These are phyloP conservation scores for Trypanosoma lewisi DNA, from an alignment of 208 protist genomes.

Conservation along the genomic window DNA sequence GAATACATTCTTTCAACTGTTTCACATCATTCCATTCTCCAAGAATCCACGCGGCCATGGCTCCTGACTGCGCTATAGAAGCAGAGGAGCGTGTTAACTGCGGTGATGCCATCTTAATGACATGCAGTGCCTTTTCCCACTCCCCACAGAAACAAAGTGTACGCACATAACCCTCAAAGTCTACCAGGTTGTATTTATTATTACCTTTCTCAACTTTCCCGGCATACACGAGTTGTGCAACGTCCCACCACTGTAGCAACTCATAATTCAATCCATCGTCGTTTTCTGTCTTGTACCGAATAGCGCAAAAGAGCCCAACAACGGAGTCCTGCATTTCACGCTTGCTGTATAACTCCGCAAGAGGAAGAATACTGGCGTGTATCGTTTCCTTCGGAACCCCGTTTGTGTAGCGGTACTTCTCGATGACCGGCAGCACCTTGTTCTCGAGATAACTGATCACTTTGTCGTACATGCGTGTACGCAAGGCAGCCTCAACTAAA, in stretches of 20 bases:
- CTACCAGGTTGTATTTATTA: slow-evolving; percentile 16
- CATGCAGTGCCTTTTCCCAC: slow-evolving; percentile 67
- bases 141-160: slow-evolving; percentile 87
- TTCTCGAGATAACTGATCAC: slow-evolving; percentile 86
- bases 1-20: slow-evolving; percentile 71
- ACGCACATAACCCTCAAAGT: slow-evolving; percentile 79
- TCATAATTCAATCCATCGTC: slow-evolving; percentile 84
- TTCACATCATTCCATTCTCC: slow-evolving; percentile 79
- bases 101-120: slow-evolving; percentile 31
- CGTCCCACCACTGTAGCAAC: slow-evolving; percentile 84
- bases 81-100: slow-evolving; percentile 33
- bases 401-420: slow-evolving; percentile 57
- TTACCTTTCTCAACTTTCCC: slow-evolving; percentile 39
- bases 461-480: slow-evolving; percentile 90
- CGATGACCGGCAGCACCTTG: slow-evolving; percentile 58
- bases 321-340: slow-evolving; percentile 91
- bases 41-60: slow-evolving; percentile 84
- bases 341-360: slow-evolving; percentile 88
- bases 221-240: slow-evolving; percentile 79
- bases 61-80: slow-evolving; percentile 71
- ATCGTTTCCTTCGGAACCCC: slow-evolving; percentile 74
- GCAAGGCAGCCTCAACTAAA: slow-evolving; percentile 80
- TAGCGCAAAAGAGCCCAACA: slow-evolving; percentile 80
- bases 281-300: slow-evolving; percentile 74
- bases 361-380: slow-evolving; percentile 72